Evolutionary conservation across 331 rosid species (phyloP), one percentile per base, ranked within the genome.

Genomic region (Malus hybrid): DNA sequence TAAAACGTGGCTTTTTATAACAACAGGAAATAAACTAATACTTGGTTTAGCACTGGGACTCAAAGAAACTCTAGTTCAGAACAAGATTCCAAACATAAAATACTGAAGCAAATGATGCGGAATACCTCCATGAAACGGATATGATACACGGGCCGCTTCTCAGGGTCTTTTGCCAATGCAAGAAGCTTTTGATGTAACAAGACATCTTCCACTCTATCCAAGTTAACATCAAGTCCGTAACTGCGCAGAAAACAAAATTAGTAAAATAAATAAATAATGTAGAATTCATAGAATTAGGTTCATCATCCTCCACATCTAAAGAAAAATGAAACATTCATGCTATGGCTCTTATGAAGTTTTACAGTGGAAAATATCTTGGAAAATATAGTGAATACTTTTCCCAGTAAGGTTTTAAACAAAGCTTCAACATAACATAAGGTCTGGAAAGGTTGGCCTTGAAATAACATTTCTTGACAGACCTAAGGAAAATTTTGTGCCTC

Each of bases 171-270:
- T 16, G 98, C 98, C 78, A 85, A 74, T 71, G 86, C 87, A 81
- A 93, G 96, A 83, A 93, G 93, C 71, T 46, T 89, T 80, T 83
- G 93, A 81, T 93, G 99, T 76, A 95, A 65, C 79, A 92, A 73
- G 85, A 95, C 94, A 78, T 95, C 99, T 83, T 92, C 98, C 73
- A 91, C 99, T 87, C 87, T 88, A 42, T 95, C 99, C 75, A 92
- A 80, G 88, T 95, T 92, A 48, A 95, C 94, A 79, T 95, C 99
- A 73, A 95, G 91, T 76, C 91, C 96, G 74, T 95, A 95, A 87
- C 98, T 95, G 97, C 6, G 6, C 22, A 74, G 6, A 7, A 0
- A 62, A 73, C 69, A 34, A 75, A 28, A 66, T 54, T 32, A 54
- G 50, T 52, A 22, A 66, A 31, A 27, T 6, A 4, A 33, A 36